A percentile compares a stretch with the other conserved stretches of the same genome.
Conservation (phyloP, 2,329 filamentous ascomycete genomes). For the Rhinocladiella mackenziei region DNA sequence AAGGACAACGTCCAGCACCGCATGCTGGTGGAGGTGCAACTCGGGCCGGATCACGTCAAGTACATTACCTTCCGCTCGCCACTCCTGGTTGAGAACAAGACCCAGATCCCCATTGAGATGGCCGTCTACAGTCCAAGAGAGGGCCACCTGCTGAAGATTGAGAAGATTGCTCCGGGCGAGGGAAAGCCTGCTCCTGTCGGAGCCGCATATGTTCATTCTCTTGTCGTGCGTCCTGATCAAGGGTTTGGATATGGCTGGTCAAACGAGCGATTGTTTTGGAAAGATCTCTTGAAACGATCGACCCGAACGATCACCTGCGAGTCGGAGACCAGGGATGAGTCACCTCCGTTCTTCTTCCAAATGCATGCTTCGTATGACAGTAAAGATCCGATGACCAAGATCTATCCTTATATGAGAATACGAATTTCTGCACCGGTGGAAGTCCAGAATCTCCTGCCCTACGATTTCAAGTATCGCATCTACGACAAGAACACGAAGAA, state of each 20-base stretch:
- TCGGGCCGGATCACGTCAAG: constrained; percentile 95
- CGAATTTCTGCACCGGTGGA: constrained; percentile 89
- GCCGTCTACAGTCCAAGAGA: constrained; percentile 85
- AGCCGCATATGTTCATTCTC: constrained; percentile 80
- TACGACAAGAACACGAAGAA: constrained; percentile 99
- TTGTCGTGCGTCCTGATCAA: constrained; percentile 85
- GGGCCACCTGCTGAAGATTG: constrained; percentile 90
- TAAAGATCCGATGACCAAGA: constrained; percentile 73
- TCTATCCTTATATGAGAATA: constrained; percentile 92
- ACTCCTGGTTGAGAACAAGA: constrained; percentile 88
- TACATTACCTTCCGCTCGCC: constrained; percentile 94
- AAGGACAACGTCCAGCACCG: constrained; percentile 82
- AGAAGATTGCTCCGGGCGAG: constrained; percentile 93
- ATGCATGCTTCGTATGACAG: constrained; percentile 81
- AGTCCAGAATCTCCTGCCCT: constrained; percentile 88
- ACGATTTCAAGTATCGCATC: constrained; percentile 98
- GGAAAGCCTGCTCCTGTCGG: constrained; percentile 86
- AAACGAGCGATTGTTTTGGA: constrained; percentile 85
- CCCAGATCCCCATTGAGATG: constrained; percentile 90
- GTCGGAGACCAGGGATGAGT: constrained; percentile 72
- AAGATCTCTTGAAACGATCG: constrained; percentile 76
- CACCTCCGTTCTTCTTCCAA: constrained; percentile 91
- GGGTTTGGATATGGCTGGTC: constrained; percentile 98
- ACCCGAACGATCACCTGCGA: constrained; percentile 85
- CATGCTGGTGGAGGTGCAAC: constrained; percentile 82